Evolutionary conservation across 495 filamentous ascomycete species (phyloP), one percentile per base, ranked within the genome.

Genomic region (Daldinia loculata): DNA sequence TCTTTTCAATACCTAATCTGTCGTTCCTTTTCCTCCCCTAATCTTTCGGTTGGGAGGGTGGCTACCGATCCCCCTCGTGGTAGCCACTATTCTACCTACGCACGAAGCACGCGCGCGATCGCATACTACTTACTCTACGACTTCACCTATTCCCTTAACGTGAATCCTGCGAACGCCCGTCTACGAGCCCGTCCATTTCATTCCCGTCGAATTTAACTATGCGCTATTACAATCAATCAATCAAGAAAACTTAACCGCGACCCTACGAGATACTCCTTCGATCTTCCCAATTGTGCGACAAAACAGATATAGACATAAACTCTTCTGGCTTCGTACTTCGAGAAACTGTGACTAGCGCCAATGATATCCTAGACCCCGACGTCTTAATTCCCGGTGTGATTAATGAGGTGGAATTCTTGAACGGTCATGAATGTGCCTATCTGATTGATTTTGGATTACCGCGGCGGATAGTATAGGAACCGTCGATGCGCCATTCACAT

Each of bases 61-160:
- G 62, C 71, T 74, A 67, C 67, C 58, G 52, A 36, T 62, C 51
- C 30, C 45, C 45, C 27, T 69, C 45, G 50, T 66, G 71, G 71
- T 70, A 70, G 61, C 70, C 66, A 73, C 65, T 72, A 50, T 32
- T 71, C 65, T 65, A 65, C 50, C 12, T 53, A 60, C 55, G 38
- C 60, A 60, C 41, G 27, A 61, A 66, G 15, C 34, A 56, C 34
- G 55, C 34, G 63, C 57, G 55, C 64, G 55, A 72, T 45, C 65
- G 17, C 36, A 70, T 58, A 68, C 51, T 45, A 57, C 66, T 38
- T n/a, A 11, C 32, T 34, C 32, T 45, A 61, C 64, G 51, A 67
- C 56, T 41, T 38, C 34, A 59, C 59, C 27, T 19, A 56, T 73
- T 73, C 36, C 61, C 51, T 66, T 62, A 61, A 62, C 48, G 66